Base-by-base conservation (phyloP, 495 filamentous ascomycete genomes). In the Penicillium lividum region DNA sequence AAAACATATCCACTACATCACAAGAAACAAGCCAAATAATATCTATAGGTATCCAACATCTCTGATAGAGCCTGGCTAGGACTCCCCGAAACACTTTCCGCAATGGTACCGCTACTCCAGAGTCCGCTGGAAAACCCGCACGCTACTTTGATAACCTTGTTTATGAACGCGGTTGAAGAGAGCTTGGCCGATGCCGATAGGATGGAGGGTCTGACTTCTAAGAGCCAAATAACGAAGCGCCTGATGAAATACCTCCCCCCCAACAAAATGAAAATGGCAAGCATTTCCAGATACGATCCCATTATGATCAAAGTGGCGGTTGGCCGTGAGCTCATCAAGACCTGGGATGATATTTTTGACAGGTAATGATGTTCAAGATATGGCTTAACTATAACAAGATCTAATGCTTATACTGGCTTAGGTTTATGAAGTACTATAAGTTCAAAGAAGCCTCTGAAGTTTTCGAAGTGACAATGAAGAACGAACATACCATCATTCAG, bases 401-500 rank as follows among this genome's bases (percentile, higher is more conserved):
- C 13, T 10, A 22, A 33, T 7, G 5, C 3, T 33, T 5, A 33
- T 33, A 7, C 31, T 33, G 31, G 10, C 7, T 8, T 8, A 33
- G 31, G 31, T 33, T 33, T 10, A 33, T 33, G 31, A 33, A 33
- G 5, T 8, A 33, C 7, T 8, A 4, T 7, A 10, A 10, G 5
- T 43, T 43, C 40, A 18, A 43, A 43, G 3, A 3, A n/a, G 42
- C 42, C n/a, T 6, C 2, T 5, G 5, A 38, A 38, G 7, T 29
- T 6, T 56, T 65, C 5, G 40, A 43, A 0, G 49, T 65, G 15
- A 40, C 3, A 18, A 66, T 66, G 61, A 79, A 75, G 49, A 61
- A 68, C 27, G 51, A 57, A 7, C 59, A 78, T 31, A 78, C 70
- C 11, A 64, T 78, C 51, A 60, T 75, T 25, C 73, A 74, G 13